Base-by-base conservation (phyloP, 2,329 filamentous ascomycete genomes). In the Claviceps arundinis region DNA sequence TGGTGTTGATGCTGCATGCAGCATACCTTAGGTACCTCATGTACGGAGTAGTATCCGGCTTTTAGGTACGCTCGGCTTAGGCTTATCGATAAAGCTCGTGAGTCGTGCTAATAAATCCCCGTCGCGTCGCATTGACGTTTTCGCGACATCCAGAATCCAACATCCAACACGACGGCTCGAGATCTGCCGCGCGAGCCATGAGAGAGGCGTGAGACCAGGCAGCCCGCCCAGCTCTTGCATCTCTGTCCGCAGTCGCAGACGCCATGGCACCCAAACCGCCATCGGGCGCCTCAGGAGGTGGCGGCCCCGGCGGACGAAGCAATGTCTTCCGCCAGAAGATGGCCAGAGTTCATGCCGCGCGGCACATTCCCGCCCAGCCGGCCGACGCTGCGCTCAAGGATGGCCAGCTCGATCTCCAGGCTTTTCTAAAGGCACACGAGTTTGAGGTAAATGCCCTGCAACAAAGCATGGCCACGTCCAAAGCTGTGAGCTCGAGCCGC, bases 361-460 rank as follows among this genome's bases (percentile, higher is more conserved):
- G 77, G 55, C 67, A 64, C 58, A 77, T 80, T 57, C 72, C 73
- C 41, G 67, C 71, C 17, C 76, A 79, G 59, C 66, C 69, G 16
- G 70, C 75, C 16, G 71, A 77, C 42, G 71, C 71, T 9, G 76
- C 74, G 6, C 67, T 79, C 24, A 73, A 74, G 49, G 81, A 85
- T 68, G 93, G 91, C 64, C 84, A 94, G 63, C 76, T 98, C 54
- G 85, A 96, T 64, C 77, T 96, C 50, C 81, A 86, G 58, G 80
- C 84, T 30, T 98, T 97, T 61, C 77, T 97, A 59, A 82, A 82
- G 59, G 84, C 89, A 11, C 85, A 90, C 55, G 84, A 95, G 63
- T 95, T 87, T 61, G 91, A 97, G 71, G 94, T 98, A 60, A 80
- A 80, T 53, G 85, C 90, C 1, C 72, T 97, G 47, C 87, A 95